Evolutionary conservation across 306 rosid genomes (phyloP), one percentile per base, ranked within the genome.

Genomic region (Potentilla sterilis): DNA sequence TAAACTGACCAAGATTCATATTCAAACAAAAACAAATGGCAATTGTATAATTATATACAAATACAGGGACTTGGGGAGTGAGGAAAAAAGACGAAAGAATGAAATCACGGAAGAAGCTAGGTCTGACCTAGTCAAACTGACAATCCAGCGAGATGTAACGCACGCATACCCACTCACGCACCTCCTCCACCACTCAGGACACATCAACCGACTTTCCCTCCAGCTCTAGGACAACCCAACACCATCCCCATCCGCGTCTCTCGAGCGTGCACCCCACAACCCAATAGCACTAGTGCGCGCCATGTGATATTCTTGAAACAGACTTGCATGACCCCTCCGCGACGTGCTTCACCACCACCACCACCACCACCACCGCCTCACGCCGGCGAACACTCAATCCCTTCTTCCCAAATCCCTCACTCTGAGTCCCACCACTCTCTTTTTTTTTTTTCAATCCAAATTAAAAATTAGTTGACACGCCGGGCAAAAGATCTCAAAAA

Each of bases 111-210:
- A 59, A 37, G 57, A 32, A 3, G 34, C 24, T 3, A 40, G 1
- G 49, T 19, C 32, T 44, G 78, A 62, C 78, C 14, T 1, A 61
- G 78, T 74, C 78, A 61, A 74, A 73, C 32, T n/a, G 59, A 61
- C 69, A 61, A 44, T 3, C 58, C 59, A 61, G 69, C 58, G 21
- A 42, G n/a, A 43, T 62, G 69, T 16, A 59, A 61, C 69, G 69
- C 77, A 61, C 77, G 57, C 57, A 59, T 40, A 41, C 49, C 28
- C 55, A 42, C 74, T 48, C 28, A 43, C 58, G 13, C 34, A 10
- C 54, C 21, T 44, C 42, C 28, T 52, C 49, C 66, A 41, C 68
- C 77, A 74, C 44, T 58, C 19, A 73, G 1, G 18, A 58, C 57
- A 42, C 68, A 16, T 58, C 68, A 28, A 18, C 44, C 57, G 44